Conservation (phyloP, 768 basidiomycete species). For the Boletus edulis region DNA sequence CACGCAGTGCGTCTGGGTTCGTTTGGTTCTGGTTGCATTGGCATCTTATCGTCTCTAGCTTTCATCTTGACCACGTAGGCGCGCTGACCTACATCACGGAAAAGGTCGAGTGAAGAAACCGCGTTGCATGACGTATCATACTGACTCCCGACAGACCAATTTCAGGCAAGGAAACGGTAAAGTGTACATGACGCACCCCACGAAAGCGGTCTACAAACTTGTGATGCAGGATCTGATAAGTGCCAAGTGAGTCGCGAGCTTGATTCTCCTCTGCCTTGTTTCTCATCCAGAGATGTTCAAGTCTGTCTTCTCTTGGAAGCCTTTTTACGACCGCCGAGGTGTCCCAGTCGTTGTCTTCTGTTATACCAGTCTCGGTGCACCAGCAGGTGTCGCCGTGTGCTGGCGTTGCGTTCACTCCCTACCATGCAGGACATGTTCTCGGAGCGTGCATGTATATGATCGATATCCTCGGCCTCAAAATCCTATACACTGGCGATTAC, state of each 20-base stretch:
- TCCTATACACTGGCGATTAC: slow-evolving; percentile 97
- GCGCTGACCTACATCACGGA: slow-evolving; percentile 95
- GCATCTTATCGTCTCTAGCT: slow-evolving; percentile 45
- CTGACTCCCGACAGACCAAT: slow-evolving; percentile 67
- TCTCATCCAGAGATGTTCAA: slow-evolving; percentile 6
- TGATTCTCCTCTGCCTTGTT: neutral
- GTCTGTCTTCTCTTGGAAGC: slow-evolving; percentile 66
- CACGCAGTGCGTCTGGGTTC: slow-evolving; percentile 70
- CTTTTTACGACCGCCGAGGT: slow-evolving; percentile 76
- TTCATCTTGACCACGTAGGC: slow-evolving; percentile 96
- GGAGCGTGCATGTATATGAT: slow-evolving; percentile 98
- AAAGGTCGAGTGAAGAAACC: slow-evolving; percentile 54
- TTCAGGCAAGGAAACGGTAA: slow-evolving; percentile 94
- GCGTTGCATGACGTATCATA: neutral
- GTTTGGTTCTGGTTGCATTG: neutral
- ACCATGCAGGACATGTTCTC: slow-evolving; percentile 95
- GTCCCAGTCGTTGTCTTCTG: slow-evolving; percentile 73
- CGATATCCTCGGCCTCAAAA: slow-evolving; percentile 89
- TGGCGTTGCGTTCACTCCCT: slow-evolving; percentile 91
- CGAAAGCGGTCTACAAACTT: slow-evolving; percentile 95
- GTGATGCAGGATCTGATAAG: slow-evolving; percentile 98
- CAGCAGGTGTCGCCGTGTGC: slow-evolving; percentile 88
- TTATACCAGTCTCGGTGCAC: slow-evolving; percentile 87
- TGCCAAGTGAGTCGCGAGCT: slow-evolving; percentile 60
- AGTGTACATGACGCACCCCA: slow-evolving; percentile 99